These are phyloP conservation scores for Xylaria sp. DNA, from an alignment of 2,329 filamentous ascomycete genomes.

Conservation along the genomic window DNA sequence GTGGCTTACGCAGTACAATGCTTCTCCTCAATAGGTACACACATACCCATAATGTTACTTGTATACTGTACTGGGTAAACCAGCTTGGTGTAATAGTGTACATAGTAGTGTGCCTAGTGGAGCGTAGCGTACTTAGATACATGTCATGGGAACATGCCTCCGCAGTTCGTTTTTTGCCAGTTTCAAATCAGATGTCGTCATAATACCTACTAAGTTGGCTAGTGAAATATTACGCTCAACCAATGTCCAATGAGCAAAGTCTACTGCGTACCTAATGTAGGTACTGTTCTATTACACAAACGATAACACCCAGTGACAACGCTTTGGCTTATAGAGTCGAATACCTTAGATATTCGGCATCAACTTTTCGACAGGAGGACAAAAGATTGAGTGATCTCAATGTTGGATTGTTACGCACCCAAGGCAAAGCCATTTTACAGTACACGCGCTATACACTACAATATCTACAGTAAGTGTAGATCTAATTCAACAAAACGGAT, in stretches of 20 bases:
- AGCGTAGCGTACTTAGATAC: too few species aligned
- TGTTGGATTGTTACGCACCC: too few species aligned
- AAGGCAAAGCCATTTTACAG: too few species aligned
- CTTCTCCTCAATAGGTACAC: background rate
- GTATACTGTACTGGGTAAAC: background rate
- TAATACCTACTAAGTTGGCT: background rate
- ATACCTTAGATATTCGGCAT: background rate
- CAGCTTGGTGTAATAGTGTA: too few species aligned
- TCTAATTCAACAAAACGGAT: too few species aligned
- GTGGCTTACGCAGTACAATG: background rate
- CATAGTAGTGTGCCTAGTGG: too few species aligned
- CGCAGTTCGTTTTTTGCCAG: background rate
- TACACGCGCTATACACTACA: too few species aligned
- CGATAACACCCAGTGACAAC: background rate
- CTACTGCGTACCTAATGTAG: background rate
- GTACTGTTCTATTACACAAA: background rate
- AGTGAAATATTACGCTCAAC: background rate
- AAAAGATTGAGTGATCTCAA: too few species aligned
- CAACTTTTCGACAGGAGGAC: background rate
- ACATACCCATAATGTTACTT: background rate
- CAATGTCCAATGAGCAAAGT: background rate
- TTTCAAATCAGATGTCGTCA: constrained; percentile 8
- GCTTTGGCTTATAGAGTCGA: background rate
- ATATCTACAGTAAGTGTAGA: background rate
- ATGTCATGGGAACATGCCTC: background rate